Evolutionary conservation across 352 stramenopile species (phyloP), one percentile per base, ranked within the genome.

Genomic region (Globisporangium lucens): DNA sequence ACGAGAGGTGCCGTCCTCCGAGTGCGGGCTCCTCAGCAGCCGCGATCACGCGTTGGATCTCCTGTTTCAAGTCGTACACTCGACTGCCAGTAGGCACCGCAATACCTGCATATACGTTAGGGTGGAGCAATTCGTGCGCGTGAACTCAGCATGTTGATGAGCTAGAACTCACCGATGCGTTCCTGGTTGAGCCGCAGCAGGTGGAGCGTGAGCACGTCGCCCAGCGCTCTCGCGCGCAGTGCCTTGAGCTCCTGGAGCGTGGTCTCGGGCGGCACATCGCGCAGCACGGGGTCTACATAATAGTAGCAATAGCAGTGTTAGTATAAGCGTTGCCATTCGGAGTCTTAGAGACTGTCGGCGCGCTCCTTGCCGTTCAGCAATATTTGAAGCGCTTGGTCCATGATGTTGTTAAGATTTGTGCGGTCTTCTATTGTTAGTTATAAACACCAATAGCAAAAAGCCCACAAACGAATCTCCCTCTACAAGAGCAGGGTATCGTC

Each of bases 221-320:
- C 67, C 4, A 62, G 9, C 30, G 47, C 67, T 49, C 20, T 22
- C 30, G 67, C 70, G 22, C 52, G 67, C n/a, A 67, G 56, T 30
- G 36, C 46, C 61, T 62, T 58, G 27, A 76, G 67, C 62, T 76
- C 56, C 13, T 57, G 46, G 36, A 68, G 46, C 59, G 62, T 53
- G 29, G 38, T 7, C 4, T 71, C 35, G 3, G 1, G 52, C 1
- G 66, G 55, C 1, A 76, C 47, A 30, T 76, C 67, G 1, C 33
- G 15, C 57, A 76, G 57, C 57, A 46, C 51, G 20, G 67, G 67
- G 6, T 76, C 70, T 76, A 27, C 55, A 51, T 4, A 22, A 6
- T 12, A 61, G 29, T 12, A 61, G 2, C 1, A 3, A 8, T 12
- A 56, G 9, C 5, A 30, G 47, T 4, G n/a, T 30, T 12, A 29